These are phyloP conservation scores for Marsdenia floribunda DNA, from an alignment of 257 asterid species.

Conservation along the genomic window DNA sequence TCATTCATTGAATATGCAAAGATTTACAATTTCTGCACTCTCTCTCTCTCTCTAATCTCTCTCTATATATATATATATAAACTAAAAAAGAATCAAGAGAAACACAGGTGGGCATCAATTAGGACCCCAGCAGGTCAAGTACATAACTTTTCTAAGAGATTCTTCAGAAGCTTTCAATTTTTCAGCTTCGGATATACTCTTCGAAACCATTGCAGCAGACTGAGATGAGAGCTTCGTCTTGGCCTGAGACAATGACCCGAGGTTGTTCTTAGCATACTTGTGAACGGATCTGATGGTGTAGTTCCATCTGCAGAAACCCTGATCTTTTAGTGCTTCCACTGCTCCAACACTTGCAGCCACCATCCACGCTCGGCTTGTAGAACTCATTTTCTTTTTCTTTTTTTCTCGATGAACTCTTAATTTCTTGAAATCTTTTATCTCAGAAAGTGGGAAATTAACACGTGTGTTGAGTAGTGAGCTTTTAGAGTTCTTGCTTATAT, in stretches of 20 bases:
- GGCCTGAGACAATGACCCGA: constrained; percentile 18
- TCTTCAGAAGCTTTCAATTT: constrained; percentile 16
- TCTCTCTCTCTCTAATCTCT: too few relatives aligned
- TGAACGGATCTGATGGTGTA: constrained; percentile 4
- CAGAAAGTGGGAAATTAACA: too few relatives aligned
- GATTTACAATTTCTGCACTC: too few relatives aligned
- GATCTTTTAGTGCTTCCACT: constrained; percentile 26
- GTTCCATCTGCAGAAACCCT: constrained; percentile 26
- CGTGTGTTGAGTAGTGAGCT: too few relatives aligned
- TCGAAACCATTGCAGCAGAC: not conserved
- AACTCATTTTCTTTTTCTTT: constrained; percentile 17
- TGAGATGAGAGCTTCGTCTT: constrained; percentile 1
- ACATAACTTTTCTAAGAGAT: constrained; percentile 23
- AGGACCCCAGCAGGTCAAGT: constrained; percentile 30
- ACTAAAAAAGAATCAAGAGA: too few relatives aligned
- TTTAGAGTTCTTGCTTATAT: too few relatives aligned
- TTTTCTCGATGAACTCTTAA: too few relatives aligned
- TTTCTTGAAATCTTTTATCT: too few relatives aligned
- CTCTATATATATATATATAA: too few relatives aligned
- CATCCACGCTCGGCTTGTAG: constrained; percentile 19
- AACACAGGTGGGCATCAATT: not conserved
- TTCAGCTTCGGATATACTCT: constrained; percentile 3
- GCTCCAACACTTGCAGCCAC: constrained; percentile 26
- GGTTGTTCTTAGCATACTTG: constrained; percentile 19
- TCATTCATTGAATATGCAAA: too few relatives aligned